These are phyloP conservation scores for Pontederia paniculata DNA, from an alignment of 176 grass and related monocot genomes.

Conservation along the genomic window DNA sequence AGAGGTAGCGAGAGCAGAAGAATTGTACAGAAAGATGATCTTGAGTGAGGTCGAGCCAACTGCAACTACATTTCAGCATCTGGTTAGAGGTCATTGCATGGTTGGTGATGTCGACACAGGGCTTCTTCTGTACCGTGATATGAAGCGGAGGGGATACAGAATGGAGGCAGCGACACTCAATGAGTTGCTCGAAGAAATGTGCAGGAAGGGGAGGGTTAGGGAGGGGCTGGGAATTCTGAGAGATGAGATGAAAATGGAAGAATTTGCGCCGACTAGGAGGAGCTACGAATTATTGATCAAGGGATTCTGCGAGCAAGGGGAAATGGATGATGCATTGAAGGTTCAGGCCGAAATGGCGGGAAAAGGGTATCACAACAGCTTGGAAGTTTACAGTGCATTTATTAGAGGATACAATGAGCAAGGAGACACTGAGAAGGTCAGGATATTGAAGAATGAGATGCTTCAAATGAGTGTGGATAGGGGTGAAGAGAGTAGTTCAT, in stretches of 20 bases:
- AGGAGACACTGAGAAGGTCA: conserved; percentile 30
- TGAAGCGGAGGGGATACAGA: conserved; percentile 41
- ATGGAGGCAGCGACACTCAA: conserved; percentile 25
- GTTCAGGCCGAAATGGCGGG: conserved; percentile 62
- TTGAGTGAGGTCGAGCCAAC: conserved; percentile 30
- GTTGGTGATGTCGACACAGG: conserved; percentile 16
- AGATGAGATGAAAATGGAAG: conserved; percentile 47
- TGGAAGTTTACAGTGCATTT: conserved; percentile 34
- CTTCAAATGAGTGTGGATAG: not conserved
- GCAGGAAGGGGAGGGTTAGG: conserved; percentile 24
- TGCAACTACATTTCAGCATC: conserved; percentile 33
- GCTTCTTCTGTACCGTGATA: conserved; percentile 43
- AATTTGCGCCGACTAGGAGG: conserved; percentile 24
- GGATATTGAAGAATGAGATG: conserved; percentile 53
- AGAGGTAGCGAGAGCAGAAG: conserved; percentile 33
- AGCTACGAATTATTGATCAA: conserved; percentile 33
- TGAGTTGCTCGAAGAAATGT: conserved; percentile 35
- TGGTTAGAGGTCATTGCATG: conserved; percentile 42
- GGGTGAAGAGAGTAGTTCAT: too few relatives aligned
- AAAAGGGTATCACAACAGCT: conserved; percentile 36
- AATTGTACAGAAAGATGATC: conserved; percentile 46
- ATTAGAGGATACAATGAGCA: conserved; percentile 26
- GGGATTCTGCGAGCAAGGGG: conserved; percentile 35
- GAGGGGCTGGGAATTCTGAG: conserved; percentile 40
- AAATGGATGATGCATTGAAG: conserved; percentile 43